Percentiles rank a stretch among this genome's conserved stretches.
Conservation (phyloP, 83 land plant species). For the Thuja plicata region DNA sequence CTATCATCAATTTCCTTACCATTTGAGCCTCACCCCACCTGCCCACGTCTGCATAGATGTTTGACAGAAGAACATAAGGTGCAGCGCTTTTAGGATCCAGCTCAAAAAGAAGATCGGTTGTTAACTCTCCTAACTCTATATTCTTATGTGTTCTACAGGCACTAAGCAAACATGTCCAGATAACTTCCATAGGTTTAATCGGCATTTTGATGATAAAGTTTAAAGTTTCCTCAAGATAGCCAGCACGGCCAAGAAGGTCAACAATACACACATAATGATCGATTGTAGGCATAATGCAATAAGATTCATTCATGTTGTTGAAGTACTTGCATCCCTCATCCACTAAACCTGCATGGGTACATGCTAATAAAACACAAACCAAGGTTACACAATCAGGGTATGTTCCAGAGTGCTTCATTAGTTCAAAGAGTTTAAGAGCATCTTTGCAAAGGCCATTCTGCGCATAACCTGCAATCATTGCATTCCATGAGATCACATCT, state of each 20-base stretch:
- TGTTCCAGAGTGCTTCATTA: background rate
- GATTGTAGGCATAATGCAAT: background rate
- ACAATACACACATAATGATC: background rate
- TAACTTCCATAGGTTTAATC: background rate
- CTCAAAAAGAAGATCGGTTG: background rate
- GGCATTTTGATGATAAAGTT: background rate
- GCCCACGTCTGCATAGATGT: background rate
- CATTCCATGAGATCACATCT: background rate
- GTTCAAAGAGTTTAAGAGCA: background rate
- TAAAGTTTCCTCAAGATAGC: background rate
- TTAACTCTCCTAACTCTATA: background rate
- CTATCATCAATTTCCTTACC: background rate
- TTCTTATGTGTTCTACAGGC: background rate
- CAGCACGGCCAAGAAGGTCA: slow-evolving; percentile 7
- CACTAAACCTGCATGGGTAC: background rate
- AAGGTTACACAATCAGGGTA: background rate
- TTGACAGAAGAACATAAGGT: background rate
- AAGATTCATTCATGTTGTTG: background rate
- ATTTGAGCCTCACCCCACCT: background rate
- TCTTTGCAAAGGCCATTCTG: background rate
- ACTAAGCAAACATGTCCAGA: background rate
- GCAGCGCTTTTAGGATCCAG: background rate
- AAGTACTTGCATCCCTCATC: background rate
- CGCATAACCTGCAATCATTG: slow-evolving; percentile 2
- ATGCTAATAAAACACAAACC: background rate